Evolutionary conservation across 2,329 filamentous ascomycete species (phyloP), one percentile per base, ranked within the genome.

Genomic region (Magnaporthiopsis poae): DNA sequence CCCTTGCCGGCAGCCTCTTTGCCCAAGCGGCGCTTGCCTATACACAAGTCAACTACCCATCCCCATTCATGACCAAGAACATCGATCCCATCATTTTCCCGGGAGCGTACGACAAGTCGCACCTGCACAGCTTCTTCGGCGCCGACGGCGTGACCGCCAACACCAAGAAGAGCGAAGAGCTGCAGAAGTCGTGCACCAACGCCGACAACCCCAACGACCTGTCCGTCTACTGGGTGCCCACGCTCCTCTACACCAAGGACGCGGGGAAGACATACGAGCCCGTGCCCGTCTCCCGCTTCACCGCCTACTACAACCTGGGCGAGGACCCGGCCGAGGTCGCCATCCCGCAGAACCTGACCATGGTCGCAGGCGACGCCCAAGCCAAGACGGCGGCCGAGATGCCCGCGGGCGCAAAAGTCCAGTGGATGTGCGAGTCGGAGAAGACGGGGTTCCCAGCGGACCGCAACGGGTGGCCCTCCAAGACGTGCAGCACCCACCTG

Each of bases 81-180:
- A 77, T 81, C 67, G 79, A 80, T 65, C 77, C 79, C 1, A 77
- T 80, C 56, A 77, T 80, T 60, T 73, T 76, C 62, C 79, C 79
- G 0, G 78, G 77, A 5, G 66, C 73, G 39, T 79, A 78, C 70
- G 46, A 33, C 39, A 76, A 75, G 63, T 77, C 75, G 4, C 79
- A 81, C 70, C 71, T 80, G 66, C 78, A 80, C 71, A 77, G 77
- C 7, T 80, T 80, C 72, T 80, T 77, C 68, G 78, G 79, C 65
- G 79, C 78, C 5, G 79, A 81, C 67, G 75, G 74, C 61, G 73
- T 80, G 21, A 78, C 77, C 15, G 73, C 73, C 35, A 73, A 74
- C 67, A 77, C 77, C 15, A 77, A 73, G 11, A 77, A 74, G 1
- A 77, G 74, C 4, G 68, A 62, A 11, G 66, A 67, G 67, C 74